Conservation (phyloP, 2,329 filamentous ascomycete genomes). For the Alternaria viburni region DNA sequence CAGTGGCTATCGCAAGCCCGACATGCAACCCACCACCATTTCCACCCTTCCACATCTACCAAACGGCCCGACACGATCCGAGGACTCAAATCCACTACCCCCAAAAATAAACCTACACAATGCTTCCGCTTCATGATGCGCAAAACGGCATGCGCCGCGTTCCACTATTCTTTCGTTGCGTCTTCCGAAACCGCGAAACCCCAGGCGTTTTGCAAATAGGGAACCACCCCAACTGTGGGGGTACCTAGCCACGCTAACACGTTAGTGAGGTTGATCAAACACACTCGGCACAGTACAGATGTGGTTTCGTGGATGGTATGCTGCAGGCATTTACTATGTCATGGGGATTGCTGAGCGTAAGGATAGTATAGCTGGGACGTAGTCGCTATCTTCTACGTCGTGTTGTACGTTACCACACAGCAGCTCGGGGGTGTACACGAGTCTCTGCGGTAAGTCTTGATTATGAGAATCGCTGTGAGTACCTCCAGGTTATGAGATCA, state of each 20-base stretch:
- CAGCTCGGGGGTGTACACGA: not conserved
- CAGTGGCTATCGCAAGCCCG: not conserved
- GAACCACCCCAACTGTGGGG: not conserved
- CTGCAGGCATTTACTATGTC: not conserved
- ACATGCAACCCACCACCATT: not conserved
- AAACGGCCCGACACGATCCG: not conserved
- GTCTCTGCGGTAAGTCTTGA: not conserved
- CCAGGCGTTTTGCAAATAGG: not conserved
- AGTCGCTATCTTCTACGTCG: not conserved
- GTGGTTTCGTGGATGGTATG: not conserved
- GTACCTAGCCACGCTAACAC: not conserved
- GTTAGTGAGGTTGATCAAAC: not conserved
- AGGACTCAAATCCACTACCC: not conserved
- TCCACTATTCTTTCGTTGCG: not conserved
- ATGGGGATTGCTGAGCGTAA: not conserved
- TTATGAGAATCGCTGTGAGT: not conserved
- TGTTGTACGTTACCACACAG: not conserved
- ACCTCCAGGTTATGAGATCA: not conserved
- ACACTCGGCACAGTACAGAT: not conserved
- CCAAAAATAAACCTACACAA: not conserved
- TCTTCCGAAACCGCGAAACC: slow-evolving; percentile 3
- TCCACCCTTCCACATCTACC: not conserved
- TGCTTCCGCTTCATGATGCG: not conserved
- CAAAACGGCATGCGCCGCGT: not conserved
- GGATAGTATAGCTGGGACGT: not conserved